Base-by-base conservation (phyloP, 2,329 filamentous ascomycete species). In the Pseudophaeomoniella oleicola region DNA sequence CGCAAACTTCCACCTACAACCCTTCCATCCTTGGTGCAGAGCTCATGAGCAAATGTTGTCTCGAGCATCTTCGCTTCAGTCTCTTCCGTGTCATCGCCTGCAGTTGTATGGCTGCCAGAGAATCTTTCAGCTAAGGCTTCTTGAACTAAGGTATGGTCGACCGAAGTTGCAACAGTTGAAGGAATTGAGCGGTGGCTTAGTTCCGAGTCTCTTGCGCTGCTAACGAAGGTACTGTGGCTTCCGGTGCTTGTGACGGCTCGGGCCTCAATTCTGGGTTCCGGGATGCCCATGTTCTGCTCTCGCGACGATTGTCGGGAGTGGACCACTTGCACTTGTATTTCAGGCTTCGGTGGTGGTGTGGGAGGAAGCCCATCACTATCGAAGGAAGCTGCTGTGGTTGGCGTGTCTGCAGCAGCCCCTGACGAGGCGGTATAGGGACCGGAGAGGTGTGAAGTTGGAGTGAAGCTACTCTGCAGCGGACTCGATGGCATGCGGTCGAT, bases 21-120 rank as follows among this genome's bases (percentile, higher is more conserved):
- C 43, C 93, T 82, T 1, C 88, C 87, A 46, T 96, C 88, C 56
- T 92, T 92, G 62, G 92, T 94, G 55, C 83, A 81, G 34, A 98
- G 69, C 53, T 98, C 88, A 50, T 94, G 83, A 0, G 85, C 84
- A 50, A 75, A 94, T 0, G 87, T 94, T 59, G 81, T 92, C 53
- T 87, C 83, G n/a, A 94, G 64, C n/a, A 94, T 64, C 49, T 79
- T 80, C 3, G 74, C 79, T 54, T 94, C 88, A 1, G 79, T 75
- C 34, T 93, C 86, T 22, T 84, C 78, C 10, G 71, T 66, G 39
- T 88, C 84, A 38, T 92, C 85, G 3, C 69, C 74, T n/a, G 74
- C 63, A 1, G 72, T 69, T 0, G 73, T 73, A 38, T 64, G 66
- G 52, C 78, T 81, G 42, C 67, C 76, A 2, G 73, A 62, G 12